Evolutionary conservation across 1,284 basidiomycete genomes (phyloP), one percentile per base, ranked within the genome.

Genomic region (Fomes fomentarius): DNA sequence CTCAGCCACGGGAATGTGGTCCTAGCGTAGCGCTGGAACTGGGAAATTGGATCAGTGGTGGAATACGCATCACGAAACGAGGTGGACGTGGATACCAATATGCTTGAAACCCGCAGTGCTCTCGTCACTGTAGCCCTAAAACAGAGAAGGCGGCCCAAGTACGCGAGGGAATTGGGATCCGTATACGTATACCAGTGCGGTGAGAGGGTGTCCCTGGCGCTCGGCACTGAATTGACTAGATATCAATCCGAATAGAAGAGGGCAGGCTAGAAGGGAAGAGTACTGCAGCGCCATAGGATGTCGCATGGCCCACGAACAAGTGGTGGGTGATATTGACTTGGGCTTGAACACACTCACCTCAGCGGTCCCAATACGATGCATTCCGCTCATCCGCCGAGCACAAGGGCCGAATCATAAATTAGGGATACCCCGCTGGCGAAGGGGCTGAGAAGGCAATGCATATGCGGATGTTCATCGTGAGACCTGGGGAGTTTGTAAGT

Each of bases 401-500:
- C 15, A 45, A 22, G n/a, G 22, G 6, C 33, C 34, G 49, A 38
- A 37, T 17, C n/a, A 22, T n/a, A n/a, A n/a, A n/a, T n/a, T n/a
- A 35, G 31, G 30, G 10, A 34, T 15, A n/a, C 39, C 12, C 28
- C 30, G 28, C 9, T 45, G 17, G 33, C 35, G 46, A 48, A 44
- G 41, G 33, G 33, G 17, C 35, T 19, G 42, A 37, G 19, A 22
- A 30, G 21, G 45, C 30, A 41, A 38, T 28, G 34, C 19, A 25
- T 38, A 17, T n/a, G 17, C 15, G 33, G 44, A 22, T 11, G 42
- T 21, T 33, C 10, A 30, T 8, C n/a, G 22, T 44, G 52, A 37
- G 47, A 47, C 24, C 35, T 47, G 47, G 53, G 25, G 42, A 55
- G 53, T 47, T 52, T 46, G 42, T 58, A 48, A 47, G 53, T 59